These are phyloP conservation scores for Quambalaria eucalypti DNA, from an alignment of 1,284 basidiomycete genomes.

Conservation along the genomic window DNA sequence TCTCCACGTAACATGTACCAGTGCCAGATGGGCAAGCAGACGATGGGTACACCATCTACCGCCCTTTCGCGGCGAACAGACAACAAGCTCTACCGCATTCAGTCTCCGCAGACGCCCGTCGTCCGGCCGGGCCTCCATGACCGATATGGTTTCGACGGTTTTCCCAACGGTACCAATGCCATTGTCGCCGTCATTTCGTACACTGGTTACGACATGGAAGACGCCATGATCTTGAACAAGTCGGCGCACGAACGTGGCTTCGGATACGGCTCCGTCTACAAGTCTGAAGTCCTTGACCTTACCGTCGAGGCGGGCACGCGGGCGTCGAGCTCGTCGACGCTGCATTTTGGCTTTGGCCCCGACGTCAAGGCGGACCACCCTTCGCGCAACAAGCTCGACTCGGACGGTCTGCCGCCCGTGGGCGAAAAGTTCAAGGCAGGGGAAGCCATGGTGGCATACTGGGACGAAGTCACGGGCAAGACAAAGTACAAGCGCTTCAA, in stretches of 20 bases:
- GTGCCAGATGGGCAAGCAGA: slow-evolving; percentile 96
- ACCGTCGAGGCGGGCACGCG: slow-evolving; percentile 61
- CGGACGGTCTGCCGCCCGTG: slow-evolving; percentile 74
- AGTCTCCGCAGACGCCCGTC: slow-evolving; percentile 87
- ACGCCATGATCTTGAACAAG: slow-evolving; percentile 99
- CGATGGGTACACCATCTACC: slow-evolving; percentile 96
- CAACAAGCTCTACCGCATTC: slow-evolving; percentile 95
- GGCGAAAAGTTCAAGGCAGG: slow-evolving; percentile 66
- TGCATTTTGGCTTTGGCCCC: slow-evolving; percentile 73
- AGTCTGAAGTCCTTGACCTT: slow-evolving; percentile 83
- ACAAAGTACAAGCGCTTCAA: slow-evolving; percentile 92
- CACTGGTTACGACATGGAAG: slow-evolving; percentile 99
- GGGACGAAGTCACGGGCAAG: slow-evolving; percentile 73
- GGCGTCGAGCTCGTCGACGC: slow-evolving; percentile 44
- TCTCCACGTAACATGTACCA: slow-evolving; percentile 59
- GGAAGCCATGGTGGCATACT: slow-evolving; percentile 65
- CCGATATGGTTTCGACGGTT: slow-evolving; percentile 96
- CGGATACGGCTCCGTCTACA: slow-evolving; percentile 93
- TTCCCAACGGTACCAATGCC: slow-evolving; percentile 96
- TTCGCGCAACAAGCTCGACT: slow-evolving; percentile 58
- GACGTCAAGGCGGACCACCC: slow-evolving; percentile 25
- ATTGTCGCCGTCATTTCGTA: slow-evolving; percentile 99
- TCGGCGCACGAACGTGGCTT: slow-evolving; percentile 97
- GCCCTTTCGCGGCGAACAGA: slow-evolving; percentile 84
- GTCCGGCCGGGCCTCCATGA: slow-evolving; percentile 87